These are phyloP conservation scores for Pythium folliculosum DNA, from an alignment of 352 stramenopile genomes.

Conservation along the genomic window DNA sequence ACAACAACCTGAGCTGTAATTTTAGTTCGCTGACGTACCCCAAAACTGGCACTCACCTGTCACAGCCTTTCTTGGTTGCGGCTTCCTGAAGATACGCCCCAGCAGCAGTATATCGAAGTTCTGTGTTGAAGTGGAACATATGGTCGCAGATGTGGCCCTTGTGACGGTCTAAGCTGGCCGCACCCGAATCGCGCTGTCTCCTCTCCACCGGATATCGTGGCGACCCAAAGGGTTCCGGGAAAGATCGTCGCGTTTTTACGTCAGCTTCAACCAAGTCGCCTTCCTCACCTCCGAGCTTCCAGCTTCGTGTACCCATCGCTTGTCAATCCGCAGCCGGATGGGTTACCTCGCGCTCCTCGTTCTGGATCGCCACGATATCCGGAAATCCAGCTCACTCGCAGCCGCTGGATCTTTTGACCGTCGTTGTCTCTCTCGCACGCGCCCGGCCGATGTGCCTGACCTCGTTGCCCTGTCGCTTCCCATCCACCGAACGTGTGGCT, in stretches of 20 bases:
- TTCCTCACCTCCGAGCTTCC: no score
- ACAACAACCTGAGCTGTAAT: background rate
- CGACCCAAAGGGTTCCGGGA: no score
- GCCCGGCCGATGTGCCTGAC: background rate
- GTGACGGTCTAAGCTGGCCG: background rate
- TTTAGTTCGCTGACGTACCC: background rate
- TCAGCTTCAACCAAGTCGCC: background rate
- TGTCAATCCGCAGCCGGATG: background rate
- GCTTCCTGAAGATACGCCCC: background rate
- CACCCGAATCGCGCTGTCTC: background rate
- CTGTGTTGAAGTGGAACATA: conserved; percentile 1
- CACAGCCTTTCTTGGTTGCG: background rate
- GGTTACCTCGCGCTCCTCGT: background rate
- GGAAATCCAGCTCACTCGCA: no score
- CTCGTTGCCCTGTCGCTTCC: background rate
- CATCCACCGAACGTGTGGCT: background rate
- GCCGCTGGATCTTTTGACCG: no score
- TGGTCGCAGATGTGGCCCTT: background rate
- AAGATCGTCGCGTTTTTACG: background rate
- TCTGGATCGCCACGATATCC: no score
- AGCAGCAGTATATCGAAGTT: background rate
- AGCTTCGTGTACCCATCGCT: background rate
- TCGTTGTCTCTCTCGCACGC: no score
- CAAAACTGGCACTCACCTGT: background rate
- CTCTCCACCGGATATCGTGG: background rate